phyloP scores from a whole-genome alignment of 2,329 filamentous ascomycete genomes.

The Aspergillus sp. region DNA sequence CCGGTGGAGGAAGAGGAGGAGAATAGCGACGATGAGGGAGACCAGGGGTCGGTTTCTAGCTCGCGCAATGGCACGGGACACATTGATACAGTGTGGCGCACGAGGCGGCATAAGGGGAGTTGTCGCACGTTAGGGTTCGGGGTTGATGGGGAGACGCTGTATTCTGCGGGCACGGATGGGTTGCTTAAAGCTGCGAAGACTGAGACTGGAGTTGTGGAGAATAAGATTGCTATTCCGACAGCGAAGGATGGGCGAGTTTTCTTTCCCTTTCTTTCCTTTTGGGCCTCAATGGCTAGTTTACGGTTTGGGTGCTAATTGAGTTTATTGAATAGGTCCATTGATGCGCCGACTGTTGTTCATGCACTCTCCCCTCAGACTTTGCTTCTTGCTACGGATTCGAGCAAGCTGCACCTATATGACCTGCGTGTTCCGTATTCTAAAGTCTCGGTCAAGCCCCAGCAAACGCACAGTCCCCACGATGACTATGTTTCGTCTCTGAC shows the following conservation, averaged over 20 bases:
- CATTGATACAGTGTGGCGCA: constrained; percentile 83
- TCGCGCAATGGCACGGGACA: constrained; percentile 66
- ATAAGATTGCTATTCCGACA: constrained; percentile 75
- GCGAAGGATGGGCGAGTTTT: constrained; percentile 41
- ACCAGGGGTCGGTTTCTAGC: constrained; percentile 39
- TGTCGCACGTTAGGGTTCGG: constrained; percentile 80
- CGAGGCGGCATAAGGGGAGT: constrained; percentile 88
- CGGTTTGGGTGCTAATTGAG: neutral
- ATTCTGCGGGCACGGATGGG: constrained; percentile 61
- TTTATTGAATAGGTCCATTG: constrained; percentile 46
- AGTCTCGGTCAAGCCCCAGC: constrained; percentile 65
- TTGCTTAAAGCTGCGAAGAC: constrained; percentile 61
- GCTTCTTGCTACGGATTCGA: constrained; percentile 86
- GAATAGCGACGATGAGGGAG: constrained; percentile 41
- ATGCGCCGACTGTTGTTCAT: constrained; percentile 78
- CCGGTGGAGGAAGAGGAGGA: constrained; percentile 37
- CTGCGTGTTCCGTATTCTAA: constrained; percentile 61
- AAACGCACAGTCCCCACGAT: constrained; percentile 82
- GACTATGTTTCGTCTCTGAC: constrained; percentile 91
- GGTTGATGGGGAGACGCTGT: constrained; percentile 70
- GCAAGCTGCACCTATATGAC: constrained; percentile 84
- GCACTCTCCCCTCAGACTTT: constrained; percentile 83
- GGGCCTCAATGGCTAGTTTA: neutral
- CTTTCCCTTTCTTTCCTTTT: neutral
- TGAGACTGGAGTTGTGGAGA: constrained; percentile 66